Evolutionary conservation across 2,329 filamentous ascomycete genomes (phyloP), one percentile per base, ranked within the genome.

Genomic region (Thelonectria discophora): DNA sequence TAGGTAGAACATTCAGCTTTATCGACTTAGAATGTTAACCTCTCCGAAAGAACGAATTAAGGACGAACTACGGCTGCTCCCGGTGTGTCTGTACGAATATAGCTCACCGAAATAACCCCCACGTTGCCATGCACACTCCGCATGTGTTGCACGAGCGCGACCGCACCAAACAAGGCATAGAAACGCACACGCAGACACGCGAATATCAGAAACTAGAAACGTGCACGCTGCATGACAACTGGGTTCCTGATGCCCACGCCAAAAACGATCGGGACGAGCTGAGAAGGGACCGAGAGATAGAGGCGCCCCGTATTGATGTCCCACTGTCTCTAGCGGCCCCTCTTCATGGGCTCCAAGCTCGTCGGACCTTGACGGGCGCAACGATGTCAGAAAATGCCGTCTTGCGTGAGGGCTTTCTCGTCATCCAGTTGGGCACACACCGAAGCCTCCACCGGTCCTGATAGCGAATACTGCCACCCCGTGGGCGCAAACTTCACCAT

Each of bases 381-480:
- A 51, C 32, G 27, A 21, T 27, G 56, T 45, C 56, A 54, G 39
- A 47, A 56, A 46, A 40, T n/a, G 55, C 56, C 40, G 51, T 27
- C 42, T 20, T 24, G 40, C 21, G 58, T 62, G 55, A 61, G 54
- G 48, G 47, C 54, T 56, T 62, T 57, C 47, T 60, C 51, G 47
- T 45, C 57, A 58, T 62, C 61, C 54, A 34, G 61, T 59, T 64
- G 61, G 64, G 61, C 40, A 48, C 61, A 62, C 61, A 62, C 62
- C 61, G 58, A 65, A 53, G 51, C 58, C 59, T 39, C 48, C 48
- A 54, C 61, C 45, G 50, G 61, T 12, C 39, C 60, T 47, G 58
- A 64, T 65, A 58, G 58, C 61, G 63, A 64, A 65, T 65, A 47
- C 55, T 34, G 39, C 30, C 20, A 18, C 58, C 46, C 42, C 37